A percentile compares a stretch with the other conserved stretches of the same genome.
These are phyloP conservation scores for Pythium utonaiense DNA, from an alignment of 352 stramenopile species.

Conservation along the genomic window DNA sequence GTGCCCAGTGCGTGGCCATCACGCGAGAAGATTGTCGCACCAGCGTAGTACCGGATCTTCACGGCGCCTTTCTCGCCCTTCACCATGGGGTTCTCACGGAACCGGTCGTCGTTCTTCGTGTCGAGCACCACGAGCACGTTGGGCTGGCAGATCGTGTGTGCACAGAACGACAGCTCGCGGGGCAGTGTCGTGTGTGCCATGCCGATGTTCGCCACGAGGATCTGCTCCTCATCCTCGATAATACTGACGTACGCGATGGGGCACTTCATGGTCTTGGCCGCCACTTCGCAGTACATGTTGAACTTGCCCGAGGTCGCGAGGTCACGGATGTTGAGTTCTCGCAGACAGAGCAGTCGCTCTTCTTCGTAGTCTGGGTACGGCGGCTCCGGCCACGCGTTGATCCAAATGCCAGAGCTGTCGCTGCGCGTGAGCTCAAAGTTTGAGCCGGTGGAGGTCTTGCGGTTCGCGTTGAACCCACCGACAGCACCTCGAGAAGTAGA, in stretches of 20 bases:
- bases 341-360: conserved; percentile 66
- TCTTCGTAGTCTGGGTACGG: conserved; percentile 78
- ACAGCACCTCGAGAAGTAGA: conserved; percentile 30
- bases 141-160: conserved; percentile 81
- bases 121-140: conserved; percentile 81
- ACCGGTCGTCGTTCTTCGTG: conserved; percentile 82
- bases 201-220: conserved; percentile 80
- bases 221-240: conserved; percentile 81
- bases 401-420: conserved; percentile 59
- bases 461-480: conserved; percentile 23
- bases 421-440: conserved; percentile 45
- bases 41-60: conserved; percentile 87
- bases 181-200: conserved; percentile 79
- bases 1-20: conserved; percentile 78
- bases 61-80: conserved; percentile 78
- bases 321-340: conserved; percentile 76
- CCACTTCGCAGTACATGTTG: conserved; percentile 87
- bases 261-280: conserved; percentile 86
- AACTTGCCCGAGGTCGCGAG: conserved; percentile 74
- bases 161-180: conserved; percentile 81
- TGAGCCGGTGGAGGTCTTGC: conserved; percentile 65
- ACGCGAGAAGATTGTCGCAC: conserved; percentile 77
- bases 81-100: conserved; percentile 86
- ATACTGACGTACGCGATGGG: conserved; percentile 86
- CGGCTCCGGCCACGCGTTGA: conserved; percentile 81